A percentile compares a stretch with the other conserved stretches of the same genome.
These are phyloP conservation scores for Naumovozyma baii DNA, from an alignment of 805 yeast genomes.

Conservation along the genomic window DNA sequence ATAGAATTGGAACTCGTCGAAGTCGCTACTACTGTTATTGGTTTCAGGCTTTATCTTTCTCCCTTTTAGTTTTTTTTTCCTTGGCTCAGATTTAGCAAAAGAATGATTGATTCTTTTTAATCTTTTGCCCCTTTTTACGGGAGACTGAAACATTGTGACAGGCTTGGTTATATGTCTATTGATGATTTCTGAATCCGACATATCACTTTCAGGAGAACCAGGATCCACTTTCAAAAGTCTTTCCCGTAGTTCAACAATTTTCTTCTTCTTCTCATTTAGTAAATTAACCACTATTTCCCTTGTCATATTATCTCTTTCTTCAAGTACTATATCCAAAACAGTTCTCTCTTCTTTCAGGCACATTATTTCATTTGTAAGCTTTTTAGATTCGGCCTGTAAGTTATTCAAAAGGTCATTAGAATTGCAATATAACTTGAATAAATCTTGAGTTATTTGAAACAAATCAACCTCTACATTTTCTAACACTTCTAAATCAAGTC, in stretches of 20 bases:
- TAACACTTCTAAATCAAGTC: slow-evolving; percentile 10
- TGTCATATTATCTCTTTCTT: slow-evolving; percentile 18
- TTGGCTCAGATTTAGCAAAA: background rate
- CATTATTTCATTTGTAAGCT: background rate
- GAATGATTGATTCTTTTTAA: background rate
- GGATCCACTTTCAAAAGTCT: slow-evolving; percentile 5
- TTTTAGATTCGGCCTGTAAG: background rate
- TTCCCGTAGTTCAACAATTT: slow-evolving; percentile 12
- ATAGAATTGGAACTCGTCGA: slow-evolving; percentile 16
- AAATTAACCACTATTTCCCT: slow-evolving; percentile 14
- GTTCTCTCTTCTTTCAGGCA: slow-evolving; percentile 6
- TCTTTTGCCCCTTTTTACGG: slow-evolving; percentile 13
- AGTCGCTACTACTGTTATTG: slow-evolving; percentile 3
- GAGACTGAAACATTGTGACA: slow-evolving; percentile 17
- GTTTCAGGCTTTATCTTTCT: background rate
- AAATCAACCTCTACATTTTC: slow-evolving; percentile 18
- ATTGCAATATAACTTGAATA: slow-evolving; percentile 9
- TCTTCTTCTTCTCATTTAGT: slow-evolving; percentile 23
- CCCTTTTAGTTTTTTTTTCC: background rate
- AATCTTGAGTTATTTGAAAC: slow-evolving; percentile 13
- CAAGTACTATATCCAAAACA: slow-evolving; percentile 9
- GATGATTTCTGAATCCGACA: slow-evolving; percentile 12
- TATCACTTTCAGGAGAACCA: slow-evolving; percentile 1
- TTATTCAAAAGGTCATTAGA: slow-evolving; percentile 8
- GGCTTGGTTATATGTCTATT: slow-evolving; percentile 13